A percentile compares a stretch with the other conserved stretches of the same genome.
Conservation (phyloP, 176 grass and related monocot species). For the Carex cristatella region DNA sequence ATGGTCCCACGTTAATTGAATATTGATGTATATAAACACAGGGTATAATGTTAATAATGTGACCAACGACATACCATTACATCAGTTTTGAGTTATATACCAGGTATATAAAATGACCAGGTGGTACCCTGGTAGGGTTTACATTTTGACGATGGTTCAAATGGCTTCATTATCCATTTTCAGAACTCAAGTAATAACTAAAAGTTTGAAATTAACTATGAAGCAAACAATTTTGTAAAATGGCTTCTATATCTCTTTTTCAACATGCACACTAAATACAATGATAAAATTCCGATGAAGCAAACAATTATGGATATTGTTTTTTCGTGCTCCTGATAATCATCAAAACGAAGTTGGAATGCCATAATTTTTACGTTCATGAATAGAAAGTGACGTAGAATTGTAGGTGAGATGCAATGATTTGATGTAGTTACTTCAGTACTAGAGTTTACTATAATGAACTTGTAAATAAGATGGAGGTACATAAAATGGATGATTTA, state of each 20-base stretch:
- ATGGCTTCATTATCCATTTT: not conserved
- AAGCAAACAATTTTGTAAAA: no score
- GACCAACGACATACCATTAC: not conserved
- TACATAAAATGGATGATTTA: not conserved
- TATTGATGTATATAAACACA: not conserved
- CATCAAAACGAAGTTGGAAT: not conserved
- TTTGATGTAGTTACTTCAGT: not conserved
- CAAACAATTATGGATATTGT: not conserved
- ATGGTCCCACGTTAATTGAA: not conserved
- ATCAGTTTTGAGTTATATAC: not conserved
- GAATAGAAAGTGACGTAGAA: not conserved
- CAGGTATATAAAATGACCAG: not conserved
- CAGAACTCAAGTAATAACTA: not conserved
- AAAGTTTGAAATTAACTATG: not conserved
- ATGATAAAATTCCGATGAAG: not conserved
- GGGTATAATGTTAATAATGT: not conserved
- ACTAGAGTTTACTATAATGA: not conserved
- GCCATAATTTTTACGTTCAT: not conserved
- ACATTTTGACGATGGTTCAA: not conserved
- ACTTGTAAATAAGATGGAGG: not conserved
- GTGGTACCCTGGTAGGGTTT: not conserved
- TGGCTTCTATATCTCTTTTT: not conserved
- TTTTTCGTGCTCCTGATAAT: not conserved
- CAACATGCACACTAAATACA: not conserved
- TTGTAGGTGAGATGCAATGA: not conserved